A percentile compares a stretch with the other conserved stretches of the same genome.
phyloP scores from a whole-genome alignment of 2,329 filamentous ascomycete genomes.

The Calonectria pseudoreteaudii region DNA sequence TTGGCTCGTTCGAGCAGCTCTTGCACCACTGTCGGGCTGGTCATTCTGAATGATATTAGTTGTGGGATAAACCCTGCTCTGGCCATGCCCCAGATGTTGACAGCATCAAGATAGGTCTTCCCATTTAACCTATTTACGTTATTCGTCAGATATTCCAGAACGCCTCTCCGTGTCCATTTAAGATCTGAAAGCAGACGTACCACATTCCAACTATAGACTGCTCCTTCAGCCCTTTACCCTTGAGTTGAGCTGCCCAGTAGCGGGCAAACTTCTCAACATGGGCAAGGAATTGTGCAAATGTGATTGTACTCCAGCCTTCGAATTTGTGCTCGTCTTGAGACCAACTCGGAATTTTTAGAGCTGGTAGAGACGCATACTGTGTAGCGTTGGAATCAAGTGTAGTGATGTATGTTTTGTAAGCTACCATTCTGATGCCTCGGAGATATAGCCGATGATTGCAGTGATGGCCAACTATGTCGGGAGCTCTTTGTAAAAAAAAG shows the following conservation, averaged over 20 bases:
- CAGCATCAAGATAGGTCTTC: conserved; percentile 22
- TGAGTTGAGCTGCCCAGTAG: conserved; percentile 28
- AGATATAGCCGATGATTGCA: not conserved
- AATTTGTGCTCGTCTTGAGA: not conserved
- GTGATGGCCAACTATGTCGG: too few species aligned
- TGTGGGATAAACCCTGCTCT: conserved; percentile 39
- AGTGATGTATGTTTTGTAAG: not conserved
- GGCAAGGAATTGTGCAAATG: conserved; percentile 19
- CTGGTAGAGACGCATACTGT: conserved; percentile 5
- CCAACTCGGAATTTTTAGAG: conserved; percentile 25
- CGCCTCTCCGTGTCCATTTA: too few species aligned
- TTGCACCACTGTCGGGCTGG: conserved; percentile 28
- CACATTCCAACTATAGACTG: conserved; percentile 35
- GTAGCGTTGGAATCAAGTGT: not conserved
- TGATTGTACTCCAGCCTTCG: conserved; percentile 24
- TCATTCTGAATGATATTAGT: conserved; percentile 31
- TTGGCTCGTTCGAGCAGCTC: conserved; percentile 23
- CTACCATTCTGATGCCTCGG: not conserved
- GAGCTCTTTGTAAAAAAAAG: not conserved
- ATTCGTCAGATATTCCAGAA: not conserved
- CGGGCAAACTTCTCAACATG: conserved; percentile 25
- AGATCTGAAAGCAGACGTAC: not conserved
- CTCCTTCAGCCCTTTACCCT: not conserved
- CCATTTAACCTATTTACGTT: conserved; percentile 30
- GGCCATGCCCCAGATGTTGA: conserved; percentile 32